Base-by-base conservation (phyloP, 1,284 basidiomycete genomes). In the Xanthoconium separans region DNA sequence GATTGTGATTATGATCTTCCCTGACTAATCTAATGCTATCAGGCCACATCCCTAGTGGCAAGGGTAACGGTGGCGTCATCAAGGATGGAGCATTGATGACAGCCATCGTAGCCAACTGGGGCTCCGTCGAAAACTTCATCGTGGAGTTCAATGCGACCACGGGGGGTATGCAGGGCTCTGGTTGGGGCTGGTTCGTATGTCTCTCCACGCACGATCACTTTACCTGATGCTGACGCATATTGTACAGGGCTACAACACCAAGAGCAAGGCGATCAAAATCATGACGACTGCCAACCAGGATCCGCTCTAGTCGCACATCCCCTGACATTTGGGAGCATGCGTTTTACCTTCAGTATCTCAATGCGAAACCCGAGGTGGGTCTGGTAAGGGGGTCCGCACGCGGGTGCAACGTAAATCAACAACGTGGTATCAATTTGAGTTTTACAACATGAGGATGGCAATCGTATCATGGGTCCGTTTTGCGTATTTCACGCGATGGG, bases 151-250 rank as follows among this genome's bases (percentile, higher is more conserved):
- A 89, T 70, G 70, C 87, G n/a, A 79, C 82, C 40, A 90, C 93
- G 42, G 82, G 84, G 50, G 88, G 76, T 46, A 92, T 96, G 62
- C 94, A 95, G 73, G 94, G 93, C 44, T 93, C 90, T 51, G 93
- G 93, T 55, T 96, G 93, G 94, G 91, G 89, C 58, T 96, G 94
- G 93, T 81, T 95, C 67, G 89, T 89, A 63, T 64, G 85, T 81
- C 6, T 12, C 22, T 22, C 13, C 6, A 1, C 2, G 20, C 7
- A 12, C 6, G 7, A n/a, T n/a, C n/a, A n/a, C n/a, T n/a, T 2
- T 15, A 11, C 20, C 16, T 27, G 41, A 16, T 11, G 15, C 47
- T 24, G 10, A 49, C 4, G 18, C 13, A 11, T 15, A 12, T 2
- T 13, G 37, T 34, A 20, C 18, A 63, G 87, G 89, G 86, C 11